Percentiles rank a stretch among this genome's conserved stretches.
Evolutionary conservation across 2,329 filamentous ascomycete genomes (phyloP).

Genomic region (Trichoderma arundinaceum): DNA sequence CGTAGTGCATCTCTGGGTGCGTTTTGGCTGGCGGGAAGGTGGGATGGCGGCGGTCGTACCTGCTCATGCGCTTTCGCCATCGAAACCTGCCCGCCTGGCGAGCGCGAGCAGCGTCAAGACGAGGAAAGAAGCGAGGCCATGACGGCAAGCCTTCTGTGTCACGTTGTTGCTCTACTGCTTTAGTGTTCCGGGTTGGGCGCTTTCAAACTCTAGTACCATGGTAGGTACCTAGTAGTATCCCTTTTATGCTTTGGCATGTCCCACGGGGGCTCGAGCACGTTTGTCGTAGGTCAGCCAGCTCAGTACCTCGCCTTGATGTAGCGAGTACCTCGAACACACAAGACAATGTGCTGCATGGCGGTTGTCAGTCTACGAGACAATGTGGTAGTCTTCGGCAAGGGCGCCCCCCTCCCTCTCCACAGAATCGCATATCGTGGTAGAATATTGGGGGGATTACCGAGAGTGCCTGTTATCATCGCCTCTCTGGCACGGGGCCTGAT

Average conservation of each 20-base stretch:
- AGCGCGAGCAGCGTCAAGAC: neutral
- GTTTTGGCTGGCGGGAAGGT: neutral
- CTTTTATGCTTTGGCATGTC: constrained; percentile 9
- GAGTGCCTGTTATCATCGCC: neutral
- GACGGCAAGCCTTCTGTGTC: neutral
- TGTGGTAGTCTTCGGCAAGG: neutral
- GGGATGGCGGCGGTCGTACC: constrained; percentile 3
- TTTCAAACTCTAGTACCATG: neutral
- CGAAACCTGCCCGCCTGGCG: neutral
- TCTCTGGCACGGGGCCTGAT: neutral
- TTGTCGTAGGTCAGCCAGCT: constrained; percentile 10
- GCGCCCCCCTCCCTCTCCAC: neutral
- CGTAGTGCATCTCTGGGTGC: neutral
- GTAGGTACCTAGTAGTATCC: neutral
- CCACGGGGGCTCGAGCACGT: constrained; percentile 20
- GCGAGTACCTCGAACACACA: neutral
- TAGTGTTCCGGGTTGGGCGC: neutral
- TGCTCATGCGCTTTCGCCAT: constrained; percentile 13
- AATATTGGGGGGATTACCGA: neutral
- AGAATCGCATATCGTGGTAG: neutral
- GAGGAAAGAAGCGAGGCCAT: neutral
- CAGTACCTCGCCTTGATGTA: neutral
- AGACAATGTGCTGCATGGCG: neutral
- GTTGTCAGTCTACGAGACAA: constrained; percentile 13
- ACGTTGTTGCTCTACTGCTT: constrained; percentile 2